Evolutionary conservation across 2,329 filamentous ascomycete species (phyloP).

Genomic region (Colletotrichum sp.): DNA sequence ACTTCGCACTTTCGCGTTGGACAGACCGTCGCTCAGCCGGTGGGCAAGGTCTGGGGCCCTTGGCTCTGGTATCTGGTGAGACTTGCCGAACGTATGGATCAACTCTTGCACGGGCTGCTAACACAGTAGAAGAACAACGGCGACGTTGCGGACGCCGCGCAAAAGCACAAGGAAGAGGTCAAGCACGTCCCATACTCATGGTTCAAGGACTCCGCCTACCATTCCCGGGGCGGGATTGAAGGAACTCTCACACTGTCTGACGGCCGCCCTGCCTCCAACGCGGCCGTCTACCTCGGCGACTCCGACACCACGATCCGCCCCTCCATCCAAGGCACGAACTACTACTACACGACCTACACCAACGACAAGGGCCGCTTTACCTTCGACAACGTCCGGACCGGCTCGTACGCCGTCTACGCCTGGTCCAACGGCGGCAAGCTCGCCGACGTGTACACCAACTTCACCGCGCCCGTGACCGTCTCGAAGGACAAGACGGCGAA

Average conservation of each 20-base stretch:
- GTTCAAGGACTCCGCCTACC: conserved; percentile 46
- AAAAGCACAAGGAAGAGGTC: conserved; percentile 38
- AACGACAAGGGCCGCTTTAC: conserved; percentile 43
- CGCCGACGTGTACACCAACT: conserved; percentile 44
- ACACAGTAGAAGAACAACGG: conserved; percentile 46
- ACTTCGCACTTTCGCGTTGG: conserved; percentile 21
- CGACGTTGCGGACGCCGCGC: conserved; percentile 40
- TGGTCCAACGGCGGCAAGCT: conserved; percentile 48
- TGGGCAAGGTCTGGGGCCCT: conserved; percentile 16
- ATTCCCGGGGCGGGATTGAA: conserved; percentile 44
- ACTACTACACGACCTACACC: conserved; percentile 50
- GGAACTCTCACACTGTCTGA: conserved; percentile 46
- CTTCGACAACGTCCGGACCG: conserved; percentile 44
- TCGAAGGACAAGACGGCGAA: conserved; percentile 25
- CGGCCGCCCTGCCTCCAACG: conserved; percentile 46
- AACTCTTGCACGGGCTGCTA: neutral
- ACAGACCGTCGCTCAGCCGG: conserved; percentile 5
- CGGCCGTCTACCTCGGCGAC: conserved; percentile 52
- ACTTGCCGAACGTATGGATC: neutral
- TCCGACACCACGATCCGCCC: conserved; percentile 34
- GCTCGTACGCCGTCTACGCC: conserved; percentile 47
- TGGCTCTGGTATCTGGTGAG: conserved; percentile 23
- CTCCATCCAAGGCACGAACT: conserved; percentile 25
- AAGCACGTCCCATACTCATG: conserved; percentile 48
- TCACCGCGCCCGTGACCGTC: conserved; percentile 39